phyloP scores from a whole-genome alignment of 148 eudicot species.

The Nepenthes gracilis region DNA sequence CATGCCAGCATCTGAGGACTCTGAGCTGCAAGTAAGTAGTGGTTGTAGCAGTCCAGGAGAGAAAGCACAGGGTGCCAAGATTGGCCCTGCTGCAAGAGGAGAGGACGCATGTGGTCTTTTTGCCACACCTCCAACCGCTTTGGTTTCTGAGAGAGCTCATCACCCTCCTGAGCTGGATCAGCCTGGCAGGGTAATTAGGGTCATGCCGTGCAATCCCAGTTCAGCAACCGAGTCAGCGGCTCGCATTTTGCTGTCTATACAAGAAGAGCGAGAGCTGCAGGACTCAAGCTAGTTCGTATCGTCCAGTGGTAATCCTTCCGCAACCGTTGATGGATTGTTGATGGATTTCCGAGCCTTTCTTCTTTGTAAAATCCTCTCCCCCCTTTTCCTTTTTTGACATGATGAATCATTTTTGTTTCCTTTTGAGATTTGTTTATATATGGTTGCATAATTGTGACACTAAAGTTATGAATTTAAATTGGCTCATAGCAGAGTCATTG shows the following conservation, averaged over 20 bases:
- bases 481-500: too few relatives aligned
- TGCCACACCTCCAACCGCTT: background rate
- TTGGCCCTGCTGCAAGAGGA: constrained; percentile 4
- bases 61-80: constrained; percentile 11
- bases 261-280: constrained; percentile 33
- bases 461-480: too few relatives aligned
- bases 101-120: background rate
- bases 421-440: too few relatives aligned
- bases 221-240: constrained; percentile 42
- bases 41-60: constrained; percentile 52
- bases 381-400: too few relatives aligned
- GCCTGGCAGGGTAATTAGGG: constrained; percentile 44
- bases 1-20: constrained; percentile 17
- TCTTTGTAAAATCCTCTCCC: too few relatives aligned
- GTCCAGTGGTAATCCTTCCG: too few relatives aligned
- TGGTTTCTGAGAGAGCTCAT: constrained; percentile 9
- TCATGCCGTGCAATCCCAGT: constrained; percentile 39
- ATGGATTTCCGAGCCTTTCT: too few relatives aligned
- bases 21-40: constrained; percentile 44
- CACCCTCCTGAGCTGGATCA: constrained; percentile 14
- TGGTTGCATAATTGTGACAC: too few relatives aligned
- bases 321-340: too few relatives aligned
- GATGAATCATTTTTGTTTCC: too few relatives aligned
- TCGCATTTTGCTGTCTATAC: constrained; percentile 39
- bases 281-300: background rate